Percentiles rank a stretch among this genome's conserved stretches.
Conservation (phyloP, 1,139 yeast species). For the Saccharomyces uvarum region DNA sequence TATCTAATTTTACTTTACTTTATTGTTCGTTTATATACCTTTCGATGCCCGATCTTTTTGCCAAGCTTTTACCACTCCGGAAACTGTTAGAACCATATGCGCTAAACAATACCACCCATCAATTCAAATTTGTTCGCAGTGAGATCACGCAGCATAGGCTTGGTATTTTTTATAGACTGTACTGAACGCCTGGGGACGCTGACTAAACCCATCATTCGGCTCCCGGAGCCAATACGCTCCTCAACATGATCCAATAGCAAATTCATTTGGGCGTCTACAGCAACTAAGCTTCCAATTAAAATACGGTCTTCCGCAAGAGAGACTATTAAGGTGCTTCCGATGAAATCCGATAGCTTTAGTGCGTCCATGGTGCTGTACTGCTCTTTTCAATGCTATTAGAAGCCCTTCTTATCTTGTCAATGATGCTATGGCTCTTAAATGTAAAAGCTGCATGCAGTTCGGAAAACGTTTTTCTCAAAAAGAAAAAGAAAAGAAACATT, state of each 20-base stretch:
- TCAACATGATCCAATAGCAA: conserved; percentile 26
- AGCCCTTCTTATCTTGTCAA: not conserved
- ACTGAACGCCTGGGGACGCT: conserved; percentile 28
- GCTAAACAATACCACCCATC: conserved; percentile 13
- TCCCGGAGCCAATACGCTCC: conserved; percentile 13
- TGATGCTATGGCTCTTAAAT: not conserved
- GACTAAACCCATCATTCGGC: conserved; percentile 25
- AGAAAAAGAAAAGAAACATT: conserved; percentile 2
- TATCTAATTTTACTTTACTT: not conserved
- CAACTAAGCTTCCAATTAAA: conserved; percentile 25
- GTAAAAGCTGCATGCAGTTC: not conserved
- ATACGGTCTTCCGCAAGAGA: conserved; percentile 18
- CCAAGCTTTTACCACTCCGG: not conserved
- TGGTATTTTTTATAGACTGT: conserved; percentile 14
- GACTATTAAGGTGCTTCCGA: conserved; percentile 20
- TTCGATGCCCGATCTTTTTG: not conserved
- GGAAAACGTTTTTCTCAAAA: not conserved
- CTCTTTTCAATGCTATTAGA: not conserved
- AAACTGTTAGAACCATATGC: conserved; percentile 1
- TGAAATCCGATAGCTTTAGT: conserved; percentile 19
- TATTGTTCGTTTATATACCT: not conserved
- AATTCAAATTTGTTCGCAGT: conserved; percentile 10
- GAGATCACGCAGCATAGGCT: conserved; percentile 10
- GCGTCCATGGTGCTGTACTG: conserved; percentile 10
- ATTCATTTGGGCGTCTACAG: conserved; percentile 27